A percentile compares a stretch with the other conserved stretches of the same genome.
Evolutionary conservation across 352 stramenopile genomes (phyloP).

Genomic region (Pythium guiyangense): DNA sequence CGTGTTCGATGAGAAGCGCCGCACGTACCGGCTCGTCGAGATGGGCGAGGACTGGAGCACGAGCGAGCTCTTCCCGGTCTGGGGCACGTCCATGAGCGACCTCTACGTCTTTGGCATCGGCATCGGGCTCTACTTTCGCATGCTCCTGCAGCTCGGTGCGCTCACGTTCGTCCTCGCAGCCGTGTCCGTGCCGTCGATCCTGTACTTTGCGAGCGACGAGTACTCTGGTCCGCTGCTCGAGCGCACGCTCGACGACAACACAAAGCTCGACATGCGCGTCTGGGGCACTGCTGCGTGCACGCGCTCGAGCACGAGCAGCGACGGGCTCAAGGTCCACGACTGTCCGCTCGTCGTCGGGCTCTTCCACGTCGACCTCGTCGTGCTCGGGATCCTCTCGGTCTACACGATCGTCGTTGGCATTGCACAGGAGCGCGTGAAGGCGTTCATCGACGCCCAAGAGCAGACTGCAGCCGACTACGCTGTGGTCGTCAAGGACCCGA

Average conservation of each 20-base stretch:
- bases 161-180: slow-evolving; percentile 53
- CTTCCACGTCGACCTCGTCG: slow-evolving; percentile 53
- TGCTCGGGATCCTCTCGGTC: slow-evolving; percentile 37
- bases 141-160: slow-evolving; percentile 47
- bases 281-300: slow-evolving; percentile 57
- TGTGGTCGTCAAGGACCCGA: slow-evolving; percentile 66
- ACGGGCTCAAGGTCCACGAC: slow-evolving; percentile 24
- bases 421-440: slow-evolving; percentile 38
- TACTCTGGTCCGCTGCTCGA: slow-evolving; percentile 47
- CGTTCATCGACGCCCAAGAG: slow-evolving; percentile 45
- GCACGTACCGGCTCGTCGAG: slow-evolving; percentile 47
- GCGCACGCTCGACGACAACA: slow-evolving; percentile 20
- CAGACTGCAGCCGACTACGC: slow-evolving; percentile 74
- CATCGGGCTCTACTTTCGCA: slow-evolving; percentile 76
- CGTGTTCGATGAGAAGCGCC: slow-evolving; percentile 31
- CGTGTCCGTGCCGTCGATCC: slow-evolving; percentile 51
- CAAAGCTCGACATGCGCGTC: slow-evolving; percentile 41
- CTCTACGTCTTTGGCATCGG: slow-evolving; percentile 72
- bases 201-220: slow-evolving; percentile 58
- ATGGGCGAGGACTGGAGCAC: slow-evolving; percentile 54
- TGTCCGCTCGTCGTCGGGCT: slow-evolving; percentile 47
- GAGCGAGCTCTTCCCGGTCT: slow-evolving; percentile 63
- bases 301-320: slow-evolving; percentile 19
- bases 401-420: slow-evolving; percentile 41
- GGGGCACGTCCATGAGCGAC: slow-evolving; percentile 46